Evolutionary conservation across 1,139 yeast species (phyloP), one percentile per base, ranked within the genome.

Genomic region (Candida mesenterica): DNA sequence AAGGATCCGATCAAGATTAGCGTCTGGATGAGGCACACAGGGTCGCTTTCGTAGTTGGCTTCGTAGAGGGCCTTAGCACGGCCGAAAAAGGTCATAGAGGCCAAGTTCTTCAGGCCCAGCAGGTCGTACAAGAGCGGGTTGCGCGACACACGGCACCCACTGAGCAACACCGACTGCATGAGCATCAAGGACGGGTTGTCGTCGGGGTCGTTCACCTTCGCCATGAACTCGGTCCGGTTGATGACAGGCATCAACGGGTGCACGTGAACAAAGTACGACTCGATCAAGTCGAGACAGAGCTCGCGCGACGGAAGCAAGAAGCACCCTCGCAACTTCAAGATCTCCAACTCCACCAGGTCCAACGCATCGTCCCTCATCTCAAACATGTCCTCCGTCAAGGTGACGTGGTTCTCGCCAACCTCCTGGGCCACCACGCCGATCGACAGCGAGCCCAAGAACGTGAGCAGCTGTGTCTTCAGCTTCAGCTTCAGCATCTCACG

Each of bases 11-110:
- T 73, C 31, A 85, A 65, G 24, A 81, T 61, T 31, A 86, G 62
- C 0, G 89, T 74, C 53, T 83, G 86, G 9, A 85, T 72, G 13
- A 83, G 62, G 3, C 79, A 68, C 4, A 82, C 70, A 1, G 89
- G 82, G 49, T 84, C 90, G 37, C 75, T 69, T 57, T 86, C 95
- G 50, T 80, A 79, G 44, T 79, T 79, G 2, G 84, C 75, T 50
- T 85, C 94, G 54, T 77, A 85, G 22, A 86, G 60, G 1, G 89
- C 82, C 58, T 83, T 84, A 3, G 92, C 94, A 24, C 95, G 72
- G 51, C 83, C 77, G 62, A 81, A 84, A 44, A 86, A 78, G 1
- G 90, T 77, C 42, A 77, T 65, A 36, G 80, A 70, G 1, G 87
- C 83, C 40, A 76, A 61, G 41, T 75, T 72, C 28, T 75, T 68